Evolutionary conservation across 2,329 filamentous ascomycete genomes (phyloP).

Genomic region (Lachnellula occidentalis): DNA sequence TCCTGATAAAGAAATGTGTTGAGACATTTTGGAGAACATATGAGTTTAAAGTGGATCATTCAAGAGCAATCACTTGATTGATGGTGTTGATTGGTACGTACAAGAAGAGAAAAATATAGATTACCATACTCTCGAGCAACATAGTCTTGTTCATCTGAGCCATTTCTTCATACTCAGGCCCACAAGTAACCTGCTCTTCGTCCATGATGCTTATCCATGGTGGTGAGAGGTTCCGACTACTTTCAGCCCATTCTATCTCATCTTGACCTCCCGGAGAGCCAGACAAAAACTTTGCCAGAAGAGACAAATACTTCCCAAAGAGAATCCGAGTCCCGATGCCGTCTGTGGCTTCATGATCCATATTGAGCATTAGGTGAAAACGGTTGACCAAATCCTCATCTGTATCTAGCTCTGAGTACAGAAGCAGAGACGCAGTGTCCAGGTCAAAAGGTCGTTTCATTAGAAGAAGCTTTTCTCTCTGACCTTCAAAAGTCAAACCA

Average conservation of each 20-base stretch:
- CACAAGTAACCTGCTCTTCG: slow-evolving; percentile 9
- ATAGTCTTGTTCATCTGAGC: slow-evolving; percentile 9
- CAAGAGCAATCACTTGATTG: too few species aligned
- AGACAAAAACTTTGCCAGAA: slow-evolving; percentile 4
- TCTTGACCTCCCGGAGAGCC: neutral
- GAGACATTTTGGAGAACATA: too few species aligned
- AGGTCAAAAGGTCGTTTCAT: slow-evolving; percentile 2
- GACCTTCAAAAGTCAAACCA: slow-evolving; percentile 2
- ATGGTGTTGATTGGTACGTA: neutral
- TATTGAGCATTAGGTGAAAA: slow-evolving; percentile 17
- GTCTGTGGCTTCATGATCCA: slow-evolving; percentile 21
- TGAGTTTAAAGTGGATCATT: too few species aligned
- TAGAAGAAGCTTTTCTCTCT: slow-evolving; percentile 5
- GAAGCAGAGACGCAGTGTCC: slow-evolving; percentile 10
- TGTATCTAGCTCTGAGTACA: neutral
- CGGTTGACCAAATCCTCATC: neutral
- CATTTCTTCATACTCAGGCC: slow-evolving; percentile 5
- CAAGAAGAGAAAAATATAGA: neutral
- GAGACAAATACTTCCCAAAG: slow-evolving; percentile 14
- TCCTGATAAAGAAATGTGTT: too few species aligned
- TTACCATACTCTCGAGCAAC: slow-evolving; percentile 13
- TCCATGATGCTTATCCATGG: slow-evolving; percentile 20
- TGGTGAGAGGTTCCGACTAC: slow-evolving; percentile 11
- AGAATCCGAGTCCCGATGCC: slow-evolving; percentile 22
- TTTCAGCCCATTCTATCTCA: slow-evolving; percentile 11